A percentile compares a stretch with the other conserved stretches of the same genome.
These are phyloP conservation scores for Phoenix roebelenii DNA, from an alignment of 176 grass and related monocot species.

Conservation along the genomic window DNA sequence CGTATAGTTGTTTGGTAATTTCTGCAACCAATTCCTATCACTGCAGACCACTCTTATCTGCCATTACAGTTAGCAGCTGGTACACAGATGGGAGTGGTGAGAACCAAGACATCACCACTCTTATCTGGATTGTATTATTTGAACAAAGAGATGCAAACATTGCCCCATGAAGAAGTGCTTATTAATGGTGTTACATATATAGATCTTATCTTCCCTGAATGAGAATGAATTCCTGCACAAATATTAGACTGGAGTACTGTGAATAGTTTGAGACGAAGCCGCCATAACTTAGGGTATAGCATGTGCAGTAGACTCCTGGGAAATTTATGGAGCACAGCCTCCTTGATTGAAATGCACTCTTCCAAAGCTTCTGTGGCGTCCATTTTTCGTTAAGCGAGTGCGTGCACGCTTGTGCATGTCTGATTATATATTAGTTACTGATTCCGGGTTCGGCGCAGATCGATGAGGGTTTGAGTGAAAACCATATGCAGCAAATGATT, in stretches of 20 bases:
- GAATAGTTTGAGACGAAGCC: too few relatives aligned
- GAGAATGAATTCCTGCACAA: not conserved
- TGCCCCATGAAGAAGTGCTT: too few relatives aligned
- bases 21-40: too few relatives aligned
- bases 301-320: constrained; percentile 28
- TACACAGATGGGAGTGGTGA: too few relatives aligned
- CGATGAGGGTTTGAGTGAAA: constrained; percentile 31
- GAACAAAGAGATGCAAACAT: too few relatives aligned
- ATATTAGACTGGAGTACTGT: not conserved
- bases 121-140: too few relatives aligned
- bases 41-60: too few relatives aligned
- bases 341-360: constrained; percentile 45
- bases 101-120: too few relatives aligned
- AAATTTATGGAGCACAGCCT: constrained; percentile 12
- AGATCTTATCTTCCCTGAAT: too few relatives aligned
- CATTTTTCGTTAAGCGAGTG: constrained; percentile 11
- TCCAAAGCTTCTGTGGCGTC: constrained; percentile 35
- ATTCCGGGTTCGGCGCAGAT: constrained; percentile 6
- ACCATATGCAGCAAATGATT: constrained; percentile 44
- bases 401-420: constrained; percentile 20
- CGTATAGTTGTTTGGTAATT: not conserved
- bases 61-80: too few relatives aligned
- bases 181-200: too few relatives aligned
- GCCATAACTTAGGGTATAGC: constrained; percentile 2
- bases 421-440: not conserved